Evolutionary conservation across 2,329 filamentous ascomycete genomes (phyloP).

Genomic region (Pseudocercospora eumusae): DNA sequence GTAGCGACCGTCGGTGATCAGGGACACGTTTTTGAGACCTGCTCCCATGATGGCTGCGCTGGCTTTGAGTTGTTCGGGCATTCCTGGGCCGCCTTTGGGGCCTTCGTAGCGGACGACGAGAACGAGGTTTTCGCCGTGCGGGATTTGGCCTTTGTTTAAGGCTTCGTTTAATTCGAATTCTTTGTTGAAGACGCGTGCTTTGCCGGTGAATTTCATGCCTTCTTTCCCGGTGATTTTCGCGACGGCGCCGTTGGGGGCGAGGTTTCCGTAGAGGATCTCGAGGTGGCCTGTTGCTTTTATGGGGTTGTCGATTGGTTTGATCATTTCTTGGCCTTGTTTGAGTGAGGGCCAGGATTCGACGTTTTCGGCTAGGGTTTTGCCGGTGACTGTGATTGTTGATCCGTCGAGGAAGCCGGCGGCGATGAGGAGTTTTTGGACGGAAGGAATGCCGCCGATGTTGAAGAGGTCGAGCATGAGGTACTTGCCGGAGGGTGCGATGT

Average conservation of each 20-base stretch:
- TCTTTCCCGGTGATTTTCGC: conserved; percentile 98
- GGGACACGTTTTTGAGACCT: conserved; percentile 78
- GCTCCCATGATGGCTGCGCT: conserved; percentile 92
- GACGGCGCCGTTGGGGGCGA: conserved; percentile 85
- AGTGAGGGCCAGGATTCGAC: conserved; percentile 74
- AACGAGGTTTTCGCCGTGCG: conserved; percentile 77
- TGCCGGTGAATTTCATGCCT: conserved; percentile 76
- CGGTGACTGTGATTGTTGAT: conserved; percentile 76
- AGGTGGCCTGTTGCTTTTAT: conserved; percentile 87
- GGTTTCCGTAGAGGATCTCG: conserved; percentile 82
- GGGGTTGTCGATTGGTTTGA: conserved; percentile 75
- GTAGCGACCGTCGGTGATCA: conserved; percentile 91
- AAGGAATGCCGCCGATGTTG: conserved; percentile 79
- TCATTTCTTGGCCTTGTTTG: conserved; percentile 75
- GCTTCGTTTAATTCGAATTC: conserved; percentile 77
- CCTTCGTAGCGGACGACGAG: conserved; percentile 92
- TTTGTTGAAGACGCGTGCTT: conserved; percentile 82
- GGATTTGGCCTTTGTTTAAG: conserved; percentile 69
- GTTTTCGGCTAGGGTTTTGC: conserved; percentile 80
- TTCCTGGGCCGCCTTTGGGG: conserved; percentile 88
- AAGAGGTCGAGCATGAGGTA: conserved; percentile 89
- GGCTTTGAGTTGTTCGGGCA: conserved; percentile 92
- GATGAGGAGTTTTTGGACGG: conserved; percentile 82
- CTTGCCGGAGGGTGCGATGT: conserved; percentile 79
- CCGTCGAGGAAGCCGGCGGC: conserved; percentile 76